Conservation (phyloP, 2,329 filamentous ascomycete genomes). For the Polychaeton citri region DNA sequence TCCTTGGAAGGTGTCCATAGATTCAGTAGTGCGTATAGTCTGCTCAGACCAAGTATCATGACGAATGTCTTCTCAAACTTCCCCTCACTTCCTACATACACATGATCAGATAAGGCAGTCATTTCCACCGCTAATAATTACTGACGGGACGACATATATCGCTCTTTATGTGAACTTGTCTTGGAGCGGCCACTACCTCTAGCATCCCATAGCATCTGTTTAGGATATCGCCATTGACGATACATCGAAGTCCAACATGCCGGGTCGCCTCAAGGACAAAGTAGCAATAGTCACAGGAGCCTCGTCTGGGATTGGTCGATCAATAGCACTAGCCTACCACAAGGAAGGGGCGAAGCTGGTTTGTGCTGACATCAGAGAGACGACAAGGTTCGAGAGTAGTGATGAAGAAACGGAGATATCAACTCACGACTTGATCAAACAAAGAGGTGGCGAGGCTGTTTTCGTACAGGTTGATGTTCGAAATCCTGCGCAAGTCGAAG, state of each 20-base stretch:
- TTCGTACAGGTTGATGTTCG: conserved; percentile 25
- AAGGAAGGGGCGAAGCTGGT: conserved; percentile 15
- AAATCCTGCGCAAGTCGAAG: conserved; percentile 10
- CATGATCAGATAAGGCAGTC: no score
- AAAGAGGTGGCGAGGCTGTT: conserved; percentile 19
- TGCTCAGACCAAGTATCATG: no score
- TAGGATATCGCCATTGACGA: no score
- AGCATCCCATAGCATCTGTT: no score
- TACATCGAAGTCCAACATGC: neutral
- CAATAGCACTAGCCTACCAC: conserved; percentile 13
- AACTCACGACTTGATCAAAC: conserved; percentile 20
- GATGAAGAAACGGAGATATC: conserved; percentile 11
- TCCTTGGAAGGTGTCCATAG: no score
- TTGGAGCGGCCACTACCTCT: no score
- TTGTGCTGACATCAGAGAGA: conserved; percentile 15
- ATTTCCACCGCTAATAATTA: no score
- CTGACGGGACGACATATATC: no score
- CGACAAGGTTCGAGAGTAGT: conserved; percentile 7
- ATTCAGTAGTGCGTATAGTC: no score
- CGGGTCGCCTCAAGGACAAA: conserved; percentile 14
- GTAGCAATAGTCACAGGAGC: conserved; percentile 19
- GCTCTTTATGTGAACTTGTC: no score
- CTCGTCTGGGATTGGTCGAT: conserved; percentile 15
- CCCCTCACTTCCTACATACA: no score
- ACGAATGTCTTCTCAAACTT: no score